These are phyloP conservation scores for Gastrodia elata DNA, from an alignment of 106 monocot genomes.

Conservation along the genomic window DNA sequence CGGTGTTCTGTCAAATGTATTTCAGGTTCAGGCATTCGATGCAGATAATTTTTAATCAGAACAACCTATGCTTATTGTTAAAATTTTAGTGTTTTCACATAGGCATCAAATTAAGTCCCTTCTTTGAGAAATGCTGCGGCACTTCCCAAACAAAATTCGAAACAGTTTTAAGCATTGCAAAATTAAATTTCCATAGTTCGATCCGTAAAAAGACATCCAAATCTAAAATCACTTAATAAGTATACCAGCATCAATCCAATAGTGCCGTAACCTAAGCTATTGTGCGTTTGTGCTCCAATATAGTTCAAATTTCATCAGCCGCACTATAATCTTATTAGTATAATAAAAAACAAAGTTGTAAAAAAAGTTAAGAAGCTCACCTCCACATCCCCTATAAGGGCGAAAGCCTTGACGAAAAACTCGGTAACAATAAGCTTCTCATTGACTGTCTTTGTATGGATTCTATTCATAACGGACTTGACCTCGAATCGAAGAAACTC, in stretches of 20 bases:
- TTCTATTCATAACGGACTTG: slow-evolving; percentile 22
- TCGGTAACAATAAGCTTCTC: slow-evolving; percentile 48
- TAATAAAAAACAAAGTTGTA: no score
- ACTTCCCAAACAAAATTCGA: not conserved
- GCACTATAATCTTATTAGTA: no score
- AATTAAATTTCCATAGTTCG: not conserved
- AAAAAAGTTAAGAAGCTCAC: slow-evolving; percentile 17
- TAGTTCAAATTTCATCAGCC: no score
- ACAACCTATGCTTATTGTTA: not conserved
- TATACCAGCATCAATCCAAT: no score
- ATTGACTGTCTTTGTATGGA: slow-evolving; percentile 16
- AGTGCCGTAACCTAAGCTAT: no score
- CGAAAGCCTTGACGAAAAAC: slow-evolving; percentile 78
- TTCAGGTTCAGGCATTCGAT: no score
- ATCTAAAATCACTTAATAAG: not conserved
- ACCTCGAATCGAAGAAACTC: slow-evolving; percentile 43
- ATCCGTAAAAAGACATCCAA: not conserved
- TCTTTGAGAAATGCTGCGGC: no score
- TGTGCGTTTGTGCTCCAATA: no score
- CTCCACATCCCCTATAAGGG: slow-evolving; percentile 71
- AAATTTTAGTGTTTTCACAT: not conserved
- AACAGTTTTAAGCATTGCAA: not conserved
- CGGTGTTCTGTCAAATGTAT: no score
- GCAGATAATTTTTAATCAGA: no score
- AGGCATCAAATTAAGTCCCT: not conserved